Evolutionary conservation across 176 grass and related monocot genomes (phyloP).

Genomic region (maize (Zea mays)): Zm-B73-REFERENCE-NAM-5.0 NC_050101.1:173630501-173631000

Average conservation of each 20-base stretch:
- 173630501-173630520: background rate
- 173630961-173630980: no score
- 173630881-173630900: background rate
- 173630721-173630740: background rate
- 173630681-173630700: constrained; percentile 81
- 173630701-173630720: constrained; percentile 33
- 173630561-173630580: background rate
- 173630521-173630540: background rate
- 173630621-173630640: background rate
- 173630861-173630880: background rate
- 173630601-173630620: background rate
- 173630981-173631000: no score
- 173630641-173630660: background rate
- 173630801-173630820: background rate
- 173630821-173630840: background rate
- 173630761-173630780: background rate
- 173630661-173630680: constrained; percentile 23
- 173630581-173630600: background rate
- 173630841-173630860: background rate
- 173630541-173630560: no score
- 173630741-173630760: constrained; percentile 18
- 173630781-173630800: background rate
- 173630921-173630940: no score
- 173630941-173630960: no score
- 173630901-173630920: background rate